Percentiles rank a stretch among this genome's conserved stretches.
These are phyloP conservation scores for Microbotryomycetes sp. DNA, from an alignment of 1,284 basidiomycete genomes.

Conservation along the genomic window DNA sequence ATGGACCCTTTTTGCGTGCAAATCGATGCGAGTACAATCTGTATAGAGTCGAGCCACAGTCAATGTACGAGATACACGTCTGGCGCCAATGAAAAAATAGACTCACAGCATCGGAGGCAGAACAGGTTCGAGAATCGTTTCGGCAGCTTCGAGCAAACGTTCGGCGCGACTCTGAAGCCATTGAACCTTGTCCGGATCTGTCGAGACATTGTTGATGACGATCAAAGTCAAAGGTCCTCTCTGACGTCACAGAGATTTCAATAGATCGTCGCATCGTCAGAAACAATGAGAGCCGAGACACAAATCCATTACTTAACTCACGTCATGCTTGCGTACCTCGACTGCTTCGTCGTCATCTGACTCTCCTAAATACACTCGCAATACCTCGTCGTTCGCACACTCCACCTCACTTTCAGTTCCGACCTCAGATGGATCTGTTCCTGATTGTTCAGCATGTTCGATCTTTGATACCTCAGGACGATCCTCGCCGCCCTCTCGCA, in stretches of 20 bases:
- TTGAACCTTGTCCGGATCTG: background rate
- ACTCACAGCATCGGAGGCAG: slow-evolving; percentile 5
- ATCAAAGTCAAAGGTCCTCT: slow-evolving; percentile 15
- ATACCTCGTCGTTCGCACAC: too few species aligned
- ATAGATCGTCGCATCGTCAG: too few species aligned
- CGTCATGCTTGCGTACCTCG: too few species aligned
- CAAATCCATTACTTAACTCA: too few species aligned
- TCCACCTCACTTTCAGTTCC: too few species aligned
- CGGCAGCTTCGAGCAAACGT: slow-evolving; percentile 22
- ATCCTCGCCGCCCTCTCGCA: background rate
- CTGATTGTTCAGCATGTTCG: too few species aligned
- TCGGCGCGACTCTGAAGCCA: slow-evolving; percentile 13
- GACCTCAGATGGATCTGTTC: too few species aligned
- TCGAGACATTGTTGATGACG: background rate
- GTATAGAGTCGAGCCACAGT: background rate
- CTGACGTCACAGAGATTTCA: too few species aligned
- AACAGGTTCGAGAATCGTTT: slow-evolving; percentile 14
- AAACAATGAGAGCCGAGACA: too few species aligned
- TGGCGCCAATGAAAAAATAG: background rate
- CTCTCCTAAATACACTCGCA: too few species aligned
- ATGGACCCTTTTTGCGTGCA: slow-evolving; percentile 6
- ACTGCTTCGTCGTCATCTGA: too few species aligned
- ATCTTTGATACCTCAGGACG: too few species aligned
- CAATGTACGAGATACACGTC: background rate
- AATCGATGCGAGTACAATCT: slow-evolving; percentile 16